Conservation (phyloP, 441 rosid species). For the Lepidium campestre region DNA sequence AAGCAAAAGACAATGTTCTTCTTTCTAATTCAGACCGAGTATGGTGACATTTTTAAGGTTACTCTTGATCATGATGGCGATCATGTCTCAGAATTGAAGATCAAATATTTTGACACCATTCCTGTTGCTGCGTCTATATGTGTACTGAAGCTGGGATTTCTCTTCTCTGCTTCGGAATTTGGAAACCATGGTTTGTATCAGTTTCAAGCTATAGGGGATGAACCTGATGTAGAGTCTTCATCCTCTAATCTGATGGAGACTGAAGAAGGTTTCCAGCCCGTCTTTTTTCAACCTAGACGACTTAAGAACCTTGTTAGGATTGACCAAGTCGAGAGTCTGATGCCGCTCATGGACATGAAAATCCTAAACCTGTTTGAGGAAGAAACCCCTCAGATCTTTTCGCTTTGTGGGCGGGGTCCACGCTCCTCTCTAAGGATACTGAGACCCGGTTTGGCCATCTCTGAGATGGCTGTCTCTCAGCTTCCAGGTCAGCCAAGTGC, state of each 20-base stretch:
- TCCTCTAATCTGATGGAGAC: slow-evolving; percentile 88
- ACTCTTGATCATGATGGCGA: slow-evolving; percentile 72
- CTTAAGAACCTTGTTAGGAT: slow-evolving; percentile 92
- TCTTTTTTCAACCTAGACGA: slow-evolving; percentile 84
- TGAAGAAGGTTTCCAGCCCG: slow-evolving; percentile 91
- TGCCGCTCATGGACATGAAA: slow-evolving; percentile 97
- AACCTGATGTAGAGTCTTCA: slow-evolving; percentile 84
- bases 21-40: slow-evolving; percentile 91
- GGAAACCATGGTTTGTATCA: slow-evolving; percentile 93
- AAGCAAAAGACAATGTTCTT: slow-evolving; percentile 87
- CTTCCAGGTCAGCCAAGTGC: slow-evolving; percentile 99
- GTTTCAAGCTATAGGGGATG: slow-evolving; percentile 86
- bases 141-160: slow-evolving; percentile 80
- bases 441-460: slow-evolving; percentile 90
- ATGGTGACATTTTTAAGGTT: slow-evolving; percentile 88
- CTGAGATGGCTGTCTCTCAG: slow-evolving; percentile 98
- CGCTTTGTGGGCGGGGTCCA: slow-evolving; percentile 90
- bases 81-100: slow-evolving; percentile 73
- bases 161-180: slow-evolving; percentile 89
- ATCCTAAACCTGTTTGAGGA: slow-evolving; percentile 82
- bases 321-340: slow-evolving; percentile 92
- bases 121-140: slow-evolving; percentile 84
- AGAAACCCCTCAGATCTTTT: slow-evolving; percentile 89
- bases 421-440: slow-evolving; percentile 88
- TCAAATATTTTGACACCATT: slow-evolving; percentile 88